Base-by-base conservation (phyloP, 2,329 filamentous ascomycete species). In the Fusarium irregulare region DNA sequence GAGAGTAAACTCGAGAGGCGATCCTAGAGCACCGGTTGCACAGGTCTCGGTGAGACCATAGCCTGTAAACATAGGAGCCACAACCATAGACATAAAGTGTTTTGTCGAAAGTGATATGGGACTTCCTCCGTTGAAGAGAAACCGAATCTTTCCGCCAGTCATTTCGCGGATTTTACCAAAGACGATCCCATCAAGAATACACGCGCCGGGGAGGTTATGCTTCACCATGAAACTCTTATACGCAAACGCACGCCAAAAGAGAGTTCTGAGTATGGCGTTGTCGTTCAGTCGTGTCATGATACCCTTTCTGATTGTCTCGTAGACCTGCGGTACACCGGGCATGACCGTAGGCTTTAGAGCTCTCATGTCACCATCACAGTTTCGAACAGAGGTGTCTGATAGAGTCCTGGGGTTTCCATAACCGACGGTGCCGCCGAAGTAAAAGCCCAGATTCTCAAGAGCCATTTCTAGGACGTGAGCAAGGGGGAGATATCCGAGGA, bases 401-500 rank as follows among this genome's bases (percentile, higher is more conserved):
- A 98, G 85, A 0, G 96, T 98, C 73, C 92, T 90, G 14, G 93
- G 91, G 78, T 92, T 94, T 61, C 95, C 95, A 79, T 98, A 98
- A 51, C 95, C 96, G 83, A 98, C 89, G 25, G 92, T 93, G 70
- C 91, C 94, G 72, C 96, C 95, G 85, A 95, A 92, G 82, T 90
- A 96, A 60, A 98, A 81, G 61, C 91, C 93, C 6, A 94, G 84
- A 78, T 97, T 97, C 81, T 99, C 96, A 67, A 99, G 92, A 60
- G 95, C 92, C 80, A 97, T 95, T 80, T 98, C 96, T 73, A 98
- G 89, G 75, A 98, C 98, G 78, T 99, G 96, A 1, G 96, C 94
- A 53, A 97, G 90, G 1, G 96, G 96, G 14, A 99, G 88, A 79
- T 98, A 99, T 13, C 94, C 93, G 28, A 98, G 87, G 27, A 98